phyloP scores from a whole-genome alignment of 441 rosid genomes.

The Eutrema salsugineum region DNA sequence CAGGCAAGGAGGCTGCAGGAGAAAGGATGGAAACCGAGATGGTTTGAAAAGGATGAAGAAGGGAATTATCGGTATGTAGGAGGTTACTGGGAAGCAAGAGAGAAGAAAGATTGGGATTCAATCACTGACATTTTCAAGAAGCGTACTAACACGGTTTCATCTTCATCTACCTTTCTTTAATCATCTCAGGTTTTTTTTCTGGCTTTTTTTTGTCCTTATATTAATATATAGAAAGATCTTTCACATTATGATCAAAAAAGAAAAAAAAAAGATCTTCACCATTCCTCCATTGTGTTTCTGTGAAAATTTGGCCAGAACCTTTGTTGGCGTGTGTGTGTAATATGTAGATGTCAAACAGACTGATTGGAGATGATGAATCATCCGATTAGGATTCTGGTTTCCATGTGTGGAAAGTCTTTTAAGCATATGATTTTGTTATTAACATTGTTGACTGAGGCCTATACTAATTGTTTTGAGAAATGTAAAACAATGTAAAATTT shows the following conservation, averaged over 20 bases:
- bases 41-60: constrained; percentile 83
- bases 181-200: constrained; percentile 4
- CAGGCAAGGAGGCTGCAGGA: constrained; percentile 98
- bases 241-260: no score
- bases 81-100: constrained; percentile 94
- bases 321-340: constrained; percentile 16
- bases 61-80: constrained; percentile 78
- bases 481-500: no score
- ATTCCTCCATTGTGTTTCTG: constrained; percentile 30
- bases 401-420: not conserved
- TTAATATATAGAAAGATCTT: constrained; percentile 23
- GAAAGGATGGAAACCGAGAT: constrained; percentile 95
- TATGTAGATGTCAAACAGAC: constrained; percentile 17
- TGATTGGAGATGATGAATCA: not conserved
- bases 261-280: constrained; percentile 31
- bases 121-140: constrained; percentile 68
- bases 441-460: no score
- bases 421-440: no score
- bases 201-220: not conserved
- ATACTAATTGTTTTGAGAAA: no score
- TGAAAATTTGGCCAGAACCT: constrained; percentile 30
- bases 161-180: constrained; percentile 13
- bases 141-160: constrained; percentile 25
- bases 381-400: not conserved
- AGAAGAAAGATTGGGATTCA: constrained; percentile 57